These are phyloP conservation scores for Mycena belliarum DNA, from an alignment of 768 basidiomycete genomes.

Conservation along the genomic window DNA sequence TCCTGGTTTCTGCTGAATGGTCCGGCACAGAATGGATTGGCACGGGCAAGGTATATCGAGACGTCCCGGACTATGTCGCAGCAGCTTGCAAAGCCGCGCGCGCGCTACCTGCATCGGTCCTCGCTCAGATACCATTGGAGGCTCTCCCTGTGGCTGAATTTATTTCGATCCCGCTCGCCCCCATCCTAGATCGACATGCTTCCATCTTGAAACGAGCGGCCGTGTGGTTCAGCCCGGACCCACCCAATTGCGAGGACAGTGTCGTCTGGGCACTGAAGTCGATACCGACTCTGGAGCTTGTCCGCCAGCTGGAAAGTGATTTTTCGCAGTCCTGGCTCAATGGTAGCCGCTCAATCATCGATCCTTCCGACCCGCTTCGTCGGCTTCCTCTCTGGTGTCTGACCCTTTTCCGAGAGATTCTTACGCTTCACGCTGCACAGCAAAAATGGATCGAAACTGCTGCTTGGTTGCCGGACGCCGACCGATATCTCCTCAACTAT, in stretches of 20 bases:
- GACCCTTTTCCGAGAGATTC: neutral
- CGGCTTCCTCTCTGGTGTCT: neutral
- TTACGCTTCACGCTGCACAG: neutral
- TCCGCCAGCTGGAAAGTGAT: neutral
- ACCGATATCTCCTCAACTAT: neutral
- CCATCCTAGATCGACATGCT: too few species aligned
- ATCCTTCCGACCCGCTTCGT: neutral
- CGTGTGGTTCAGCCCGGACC: neutral
- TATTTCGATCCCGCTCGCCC: too few species aligned
- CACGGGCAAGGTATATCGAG: too few species aligned
- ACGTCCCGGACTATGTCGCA: too few species aligned
- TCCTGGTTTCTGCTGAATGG: too few species aligned
- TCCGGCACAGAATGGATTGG: too few species aligned
- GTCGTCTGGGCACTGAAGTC: neutral
- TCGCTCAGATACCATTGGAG: too few species aligned
- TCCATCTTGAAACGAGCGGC: too few species aligned
- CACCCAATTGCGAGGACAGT: neutral
- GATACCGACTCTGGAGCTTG: neutral
- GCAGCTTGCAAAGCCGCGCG: too few species aligned
- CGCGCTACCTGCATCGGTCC: too few species aligned
- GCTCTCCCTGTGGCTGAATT: too few species aligned
- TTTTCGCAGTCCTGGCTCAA: constrained; percentile 3
- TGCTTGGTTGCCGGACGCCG: neutral
- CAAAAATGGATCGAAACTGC: neutral
- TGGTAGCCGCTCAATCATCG: neutral